Base-by-base conservation (phyloP, 2,329 filamentous ascomycete species). In the Didymella sp. region DNA sequence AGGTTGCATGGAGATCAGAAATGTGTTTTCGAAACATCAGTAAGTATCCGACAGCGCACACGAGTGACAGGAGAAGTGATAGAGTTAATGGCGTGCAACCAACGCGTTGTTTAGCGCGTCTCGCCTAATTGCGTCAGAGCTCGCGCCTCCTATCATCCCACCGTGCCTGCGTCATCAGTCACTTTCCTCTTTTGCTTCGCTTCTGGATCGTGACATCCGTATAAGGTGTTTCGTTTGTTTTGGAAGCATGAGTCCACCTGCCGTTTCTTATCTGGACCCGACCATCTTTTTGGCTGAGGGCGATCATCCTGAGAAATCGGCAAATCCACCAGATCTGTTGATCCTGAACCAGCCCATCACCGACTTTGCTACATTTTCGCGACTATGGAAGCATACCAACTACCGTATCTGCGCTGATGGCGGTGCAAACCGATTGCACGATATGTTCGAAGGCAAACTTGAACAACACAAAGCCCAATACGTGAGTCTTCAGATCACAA, bases 361-460 rank as follows among this genome's bases (percentile, higher is more conserved):
- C 72, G 73, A 72, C 68, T 85, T 64, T 80, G 82, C 83, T 73
- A 80, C 78, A 12, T 78, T 84, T 60, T 67, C 74, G 27, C 73
- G 75, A 11, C 70, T 84, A 12, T 82, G 81, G 77, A 69, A 70
- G 24, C 78, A 81, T 60, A 88, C 90, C 49, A 79, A 78, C 21
- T 83, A 88, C 59, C 85, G 84, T 22, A 82, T 98, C 50, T 96
- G 92, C 56, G 95, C 92, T 25, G 95, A 99, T 78, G 95, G 93
- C 52, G 95, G 92, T 22, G 93, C 93, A 42, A 96, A 98, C 71
- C 84, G 86, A 33, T 82, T 97, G 19, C 82, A 84, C 62, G 76
- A 86, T 62, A 78, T 81, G 62, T 77, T 82, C 62, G 55, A 68
- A 24, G 71, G 67, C 17, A 60, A 61, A 7, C 51, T 67, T 30